phyloP scores from a whole-genome alignment of 768 basidiomycete genomes.

The Mrakia frigida region DNA sequence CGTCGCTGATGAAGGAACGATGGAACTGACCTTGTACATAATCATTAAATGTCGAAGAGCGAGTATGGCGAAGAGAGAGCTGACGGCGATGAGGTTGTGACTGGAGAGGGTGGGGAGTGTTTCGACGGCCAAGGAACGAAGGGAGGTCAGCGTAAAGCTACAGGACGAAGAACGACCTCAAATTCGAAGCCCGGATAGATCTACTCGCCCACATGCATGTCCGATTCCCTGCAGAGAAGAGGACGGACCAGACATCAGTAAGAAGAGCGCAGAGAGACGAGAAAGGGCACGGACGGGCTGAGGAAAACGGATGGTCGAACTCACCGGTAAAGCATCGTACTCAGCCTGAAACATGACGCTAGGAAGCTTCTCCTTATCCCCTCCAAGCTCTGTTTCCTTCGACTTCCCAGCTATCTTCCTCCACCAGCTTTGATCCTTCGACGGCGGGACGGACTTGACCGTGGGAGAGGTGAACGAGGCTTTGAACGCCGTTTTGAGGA shows the following conservation, averaged over 20 bases:
- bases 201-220: slow-evolving; percentile 31
- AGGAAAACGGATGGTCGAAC: not conserved
- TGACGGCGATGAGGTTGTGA: slow-evolving; percentile 35
- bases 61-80: slow-evolving; percentile 34
- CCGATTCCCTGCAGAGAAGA: slow-evolving; percentile 27
- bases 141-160: not conserved
- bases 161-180: not conserved
- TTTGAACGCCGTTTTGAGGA: slow-evolving; percentile 34
- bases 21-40: not conserved
- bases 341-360: slow-evolving; percentile 1
- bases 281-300: not conserved
- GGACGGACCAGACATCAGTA: not conserved
- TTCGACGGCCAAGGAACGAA: not conserved
- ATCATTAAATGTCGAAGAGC: slow-evolving; percentile 34
- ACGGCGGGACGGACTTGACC: not conserved
- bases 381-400: slow-evolving; percentile 24
- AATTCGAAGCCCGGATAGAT: too few species aligned
- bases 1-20: too few species aligned
- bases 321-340: slow-evolving; percentile 35
- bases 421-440: not conserved
- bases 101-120: not conserved
- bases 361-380: slow-evolving; percentile 33
- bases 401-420: not conserved
- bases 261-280: not conserved
- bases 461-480: slow-evolving; percentile 32